Evolutionary conservation across 1,284 basidiomycete species (phyloP).

Genomic region (Trichosporon sp.): DNA sequence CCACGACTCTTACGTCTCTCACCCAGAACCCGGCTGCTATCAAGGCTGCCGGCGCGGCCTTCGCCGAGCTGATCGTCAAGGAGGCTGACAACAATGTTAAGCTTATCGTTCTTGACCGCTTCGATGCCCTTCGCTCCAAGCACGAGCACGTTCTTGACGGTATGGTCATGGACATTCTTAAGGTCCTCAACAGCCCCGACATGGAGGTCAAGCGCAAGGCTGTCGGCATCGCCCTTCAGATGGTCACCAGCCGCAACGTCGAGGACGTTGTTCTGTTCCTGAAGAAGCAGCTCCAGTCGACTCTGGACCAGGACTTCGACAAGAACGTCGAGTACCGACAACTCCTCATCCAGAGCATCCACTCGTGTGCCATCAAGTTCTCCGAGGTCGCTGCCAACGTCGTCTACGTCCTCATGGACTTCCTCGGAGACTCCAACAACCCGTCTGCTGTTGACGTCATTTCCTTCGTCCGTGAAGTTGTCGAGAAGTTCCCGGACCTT

Average conservation of each 20-base stretch:
- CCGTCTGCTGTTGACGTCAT: constrained; percentile 94
- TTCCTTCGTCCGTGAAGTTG: constrained; percentile 91
- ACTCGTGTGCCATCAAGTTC: constrained; percentile 93
- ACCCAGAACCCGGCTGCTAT: constrained; percentile 95
- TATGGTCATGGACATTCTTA: constrained; percentile 93
- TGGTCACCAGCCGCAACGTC: constrained; percentile 94
- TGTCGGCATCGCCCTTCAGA: constrained; percentile 80
- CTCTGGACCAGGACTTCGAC: constrained; percentile 71
- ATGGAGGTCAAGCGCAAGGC: constrained; percentile 96
- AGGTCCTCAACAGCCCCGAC: constrained; percentile 73
- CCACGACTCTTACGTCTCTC: constrained; percentile 87
- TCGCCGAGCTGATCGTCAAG: constrained; percentile 86
- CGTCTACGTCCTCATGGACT: constrained; percentile 96
- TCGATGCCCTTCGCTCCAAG: constrained; percentile 75
- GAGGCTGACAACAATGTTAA: constrained; percentile 99
- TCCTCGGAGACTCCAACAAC: constrained; percentile 94
- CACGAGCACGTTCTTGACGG: constrained; percentile 89
- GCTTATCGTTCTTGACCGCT: constrained; percentile 91
- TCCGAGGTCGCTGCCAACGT: constrained; percentile 97
- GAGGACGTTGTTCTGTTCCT: constrained; percentile 95
- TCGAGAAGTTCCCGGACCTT: constrained; percentile 93
- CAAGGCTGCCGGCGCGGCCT: constrained; percentile 85
- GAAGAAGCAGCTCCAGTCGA: constrained; percentile 95
- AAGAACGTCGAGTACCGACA: constrained; percentile 92
- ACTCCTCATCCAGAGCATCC: constrained; percentile 94